phyloP scores from a whole-genome alignment of 2,329 filamentous ascomycete species.

The Bipolaris cookei region DNA sequence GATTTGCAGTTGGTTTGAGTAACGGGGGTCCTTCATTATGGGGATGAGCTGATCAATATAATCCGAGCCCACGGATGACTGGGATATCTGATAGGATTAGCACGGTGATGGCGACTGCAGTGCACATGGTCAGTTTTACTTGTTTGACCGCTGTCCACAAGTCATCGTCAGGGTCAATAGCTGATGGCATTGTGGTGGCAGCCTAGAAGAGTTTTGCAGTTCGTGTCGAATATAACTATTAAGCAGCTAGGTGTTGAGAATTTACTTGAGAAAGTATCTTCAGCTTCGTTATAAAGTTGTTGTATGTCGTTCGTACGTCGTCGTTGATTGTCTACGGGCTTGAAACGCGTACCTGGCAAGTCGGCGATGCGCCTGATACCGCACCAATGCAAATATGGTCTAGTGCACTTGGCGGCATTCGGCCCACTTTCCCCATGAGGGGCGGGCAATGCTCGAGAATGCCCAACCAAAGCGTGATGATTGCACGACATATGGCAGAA shows the following conservation, averaged over 20 bases:
- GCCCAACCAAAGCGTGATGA: not conserved
- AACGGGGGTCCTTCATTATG: constrained; percentile 86
- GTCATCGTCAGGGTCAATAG: constrained; percentile 56
- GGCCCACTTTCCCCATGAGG: constrained; percentile 27
- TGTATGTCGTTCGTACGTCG: constrained; percentile 16
- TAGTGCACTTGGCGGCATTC: constrained; percentile 8
- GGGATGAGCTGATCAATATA: constrained; percentile 96
- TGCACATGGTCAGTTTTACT: constrained; percentile 41
- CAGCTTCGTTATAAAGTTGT: constrained; percentile 11
- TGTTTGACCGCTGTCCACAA: constrained; percentile 58
- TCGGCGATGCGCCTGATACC: constrained; percentile 5
- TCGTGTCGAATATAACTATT: not conserved
- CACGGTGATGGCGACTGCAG: not conserved
- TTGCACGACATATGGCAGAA: not conserved
- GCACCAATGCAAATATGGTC: constrained; percentile 2
- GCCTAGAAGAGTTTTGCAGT: constrained; percentile 8
- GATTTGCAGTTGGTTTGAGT: constrained; percentile 77
- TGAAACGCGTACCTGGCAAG: constrained; percentile 31
- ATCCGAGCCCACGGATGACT: constrained; percentile 88
- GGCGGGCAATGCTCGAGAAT: constrained; percentile 1
- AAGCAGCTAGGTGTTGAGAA: not conserved
- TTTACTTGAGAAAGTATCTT: not conserved
- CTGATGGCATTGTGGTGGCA: constrained; percentile 41
- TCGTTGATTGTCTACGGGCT: constrained; percentile 8
- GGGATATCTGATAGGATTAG: constrained; percentile 72